Evolutionary conservation across 2,329 filamentous ascomycete species (phyloP), one percentile per base, ranked within the genome.

Genomic region (Ascochyta lentis): DNA sequence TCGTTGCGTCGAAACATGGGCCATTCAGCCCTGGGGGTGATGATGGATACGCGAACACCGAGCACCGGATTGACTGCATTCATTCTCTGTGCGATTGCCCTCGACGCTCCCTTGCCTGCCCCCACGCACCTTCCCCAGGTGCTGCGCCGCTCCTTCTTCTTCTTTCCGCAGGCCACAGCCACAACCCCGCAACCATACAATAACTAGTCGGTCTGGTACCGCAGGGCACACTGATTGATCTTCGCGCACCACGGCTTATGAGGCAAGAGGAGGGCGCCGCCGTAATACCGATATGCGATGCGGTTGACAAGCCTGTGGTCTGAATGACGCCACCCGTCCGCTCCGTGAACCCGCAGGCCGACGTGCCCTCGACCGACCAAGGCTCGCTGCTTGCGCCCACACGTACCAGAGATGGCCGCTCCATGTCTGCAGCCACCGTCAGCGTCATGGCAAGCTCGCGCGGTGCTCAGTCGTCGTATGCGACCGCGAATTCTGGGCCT

Each of bases 401-500:
- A 37, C 72, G 76, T 29, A 75, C 74, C 64, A 81, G 80, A 76
- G 81, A 84, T 77, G 80, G 78, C 59, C 81, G 85, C 47, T 84
- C 85, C n/a, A 74, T 82, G 42, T 86, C 85, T 38, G 79, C 80
- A 51, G 64, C 71, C 38, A 65, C 69, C 26, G 77, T 76, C 38
- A 80, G 81, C 57, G 81, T 81, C 69, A 81, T 86, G 66, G 88
- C 86, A 52, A 86, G 83, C 44, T 84, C 87, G 16, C 86, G 90
- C 49, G 86, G 84, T 49, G 59, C 54, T 9, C 83, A 86, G 60
- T 91, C 89, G 44, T 75, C 72, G 43, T 83, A 92, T 69, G 89
- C 88, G 58, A 86, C 89, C 13, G 86, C 87, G 33, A 83, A 86
- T 51, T 87, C 85, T 1, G 72, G 72, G 13, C 85, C 85, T 3